Evolutionary conservation across 1,139 yeast genomes (phyloP).

Genomic region (Lodderomyces jiufengensis): DNA sequence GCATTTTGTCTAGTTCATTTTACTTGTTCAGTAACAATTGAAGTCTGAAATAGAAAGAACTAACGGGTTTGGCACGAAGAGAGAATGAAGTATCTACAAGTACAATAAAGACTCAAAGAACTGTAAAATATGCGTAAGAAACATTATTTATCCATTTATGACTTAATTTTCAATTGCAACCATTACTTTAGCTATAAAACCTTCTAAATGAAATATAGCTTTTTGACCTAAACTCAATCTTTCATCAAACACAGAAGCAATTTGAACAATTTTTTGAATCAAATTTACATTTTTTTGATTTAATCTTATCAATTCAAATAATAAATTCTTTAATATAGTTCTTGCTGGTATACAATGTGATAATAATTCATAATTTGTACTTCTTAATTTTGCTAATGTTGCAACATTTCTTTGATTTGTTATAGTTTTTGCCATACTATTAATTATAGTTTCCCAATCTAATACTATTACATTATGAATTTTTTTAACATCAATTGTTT

Average conservation of each 20-base stretch:
- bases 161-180: conserved; percentile 44
- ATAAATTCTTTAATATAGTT: conserved; percentile 64
- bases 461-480: conserved; percentile 39
- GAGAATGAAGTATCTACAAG: too few relatives aligned
- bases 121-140: neutral
- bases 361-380: conserved; percentile 74
- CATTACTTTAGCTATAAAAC: conserved; percentile 88
- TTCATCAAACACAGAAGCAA: conserved; percentile 80
- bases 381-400: conserved; percentile 67
- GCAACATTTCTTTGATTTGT: conserved; percentile 64
- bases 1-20: too few relatives aligned
- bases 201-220: conserved; percentile 91
- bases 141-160: conserved; percentile 1
- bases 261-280: conserved; percentile 54
- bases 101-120: too few relatives aligned
- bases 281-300: conserved; percentile 15
- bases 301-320: conserved; percentile 50
- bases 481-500: conserved; percentile 37
- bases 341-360: conserved; percentile 93
- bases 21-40: too few relatives aligned
- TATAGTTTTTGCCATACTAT: conserved; percentile 59
- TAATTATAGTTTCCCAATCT: conserved; percentile 86
- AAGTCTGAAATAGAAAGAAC: too few relatives aligned
- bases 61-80: too few relatives aligned
- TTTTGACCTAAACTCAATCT: conserved; percentile 82